Conservation (phyloP, 495 filamentous ascomycete species). For the Mytilinidion resinicola region DNA sequence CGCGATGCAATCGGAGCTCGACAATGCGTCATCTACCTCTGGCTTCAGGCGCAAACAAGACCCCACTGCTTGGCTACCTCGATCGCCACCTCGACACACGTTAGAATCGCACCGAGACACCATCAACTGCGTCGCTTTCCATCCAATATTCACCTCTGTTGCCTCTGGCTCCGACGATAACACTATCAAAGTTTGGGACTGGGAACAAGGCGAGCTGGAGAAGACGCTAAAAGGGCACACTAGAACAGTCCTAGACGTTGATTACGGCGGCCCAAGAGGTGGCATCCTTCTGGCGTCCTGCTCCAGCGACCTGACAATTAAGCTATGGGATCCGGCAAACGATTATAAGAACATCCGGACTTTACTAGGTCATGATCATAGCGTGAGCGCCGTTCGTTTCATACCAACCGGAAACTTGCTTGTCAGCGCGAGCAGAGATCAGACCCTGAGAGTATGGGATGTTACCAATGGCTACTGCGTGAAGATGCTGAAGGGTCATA, state of each 20-base stretch:
- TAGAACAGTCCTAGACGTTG: constrained; percentile 79
- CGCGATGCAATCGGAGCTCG: constrained; percentile 72
- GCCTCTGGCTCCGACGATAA: constrained; percentile 87
- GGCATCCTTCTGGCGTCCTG: constrained; percentile 85
- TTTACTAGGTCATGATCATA: constrained; percentile 87
- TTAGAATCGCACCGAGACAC: constrained; percentile 80
- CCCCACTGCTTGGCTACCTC: constrained; percentile 78
- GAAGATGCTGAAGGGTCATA: constrained; percentile 72
- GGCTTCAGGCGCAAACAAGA: constrained; percentile 74
- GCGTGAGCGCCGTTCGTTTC: constrained; percentile 79
- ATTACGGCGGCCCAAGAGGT: constrained; percentile 86
- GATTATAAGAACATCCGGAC: constrained; percentile 96
- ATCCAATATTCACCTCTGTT: constrained; percentile 84
- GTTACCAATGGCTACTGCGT: constrained; percentile 89
- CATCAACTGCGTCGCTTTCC: constrained; percentile 87
- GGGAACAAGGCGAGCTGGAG: constrained; percentile 91
- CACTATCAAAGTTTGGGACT: constrained; percentile 95
- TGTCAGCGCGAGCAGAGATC: constrained; percentile 74
- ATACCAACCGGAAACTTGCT: constrained; percentile 82
- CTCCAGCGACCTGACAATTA: constrained; percentile 86
- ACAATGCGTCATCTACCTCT: constrained; percentile 75
- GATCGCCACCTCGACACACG: constrained; percentile 69
- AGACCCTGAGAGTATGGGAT: constrained; percentile 83
- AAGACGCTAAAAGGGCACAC: constrained; percentile 90
- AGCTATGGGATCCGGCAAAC: constrained; percentile 89